Percentiles rank a stretch among this genome's conserved stretches.
Evolutionary conservation across 257 asterid species (phyloP).

Genomic region (Plantago major): DNA sequence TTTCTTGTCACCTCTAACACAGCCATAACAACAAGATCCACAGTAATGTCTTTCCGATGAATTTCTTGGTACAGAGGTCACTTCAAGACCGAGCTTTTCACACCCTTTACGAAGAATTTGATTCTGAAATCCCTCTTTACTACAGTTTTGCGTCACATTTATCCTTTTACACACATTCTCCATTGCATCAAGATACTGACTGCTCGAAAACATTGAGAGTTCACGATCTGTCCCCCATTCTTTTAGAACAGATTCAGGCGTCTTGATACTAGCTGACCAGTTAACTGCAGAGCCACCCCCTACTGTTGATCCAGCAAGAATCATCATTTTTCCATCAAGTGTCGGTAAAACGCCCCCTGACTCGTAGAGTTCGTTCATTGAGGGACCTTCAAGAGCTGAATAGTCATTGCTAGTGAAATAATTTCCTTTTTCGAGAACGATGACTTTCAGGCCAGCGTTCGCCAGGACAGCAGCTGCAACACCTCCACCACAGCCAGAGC

Average conservation of each 20-base stretch:
- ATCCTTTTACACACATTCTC: conserved; percentile 60
- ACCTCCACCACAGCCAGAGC: conserved; percentile 91
- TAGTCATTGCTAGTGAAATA: conserved; percentile 55
- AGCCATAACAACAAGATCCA: conserved; percentile 80
- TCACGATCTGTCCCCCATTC: conserved; percentile 53
- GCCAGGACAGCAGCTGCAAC: conserved; percentile 83
- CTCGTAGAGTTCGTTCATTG: conserved; percentile 56
- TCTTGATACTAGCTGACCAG: conserved; percentile 75
- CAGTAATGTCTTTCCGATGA: conserved; percentile 65
- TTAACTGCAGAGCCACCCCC: conserved; percentile 96
- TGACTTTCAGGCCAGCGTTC: conserved; percentile 59
- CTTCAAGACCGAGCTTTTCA: conserved; percentile 51
- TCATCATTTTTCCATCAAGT: conserved; percentile 55
- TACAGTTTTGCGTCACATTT: conserved; percentile 57
- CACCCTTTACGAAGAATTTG: conserved; percentile 66
- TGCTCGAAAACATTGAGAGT: conserved; percentile 36
- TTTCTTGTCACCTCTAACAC: conserved; percentile 70
- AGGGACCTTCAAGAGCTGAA: conserved; percentile 78
- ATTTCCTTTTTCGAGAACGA: conserved; percentile 77
- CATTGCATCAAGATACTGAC: conserved; percentile 51
- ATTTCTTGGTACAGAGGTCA: conserved; percentile 50
- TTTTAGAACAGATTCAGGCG: conserved; percentile 47
- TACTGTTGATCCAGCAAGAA: conserved; percentile 80
- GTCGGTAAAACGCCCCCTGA: conserved; percentile 65
- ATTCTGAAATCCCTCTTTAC: conserved; percentile 71